Evolutionary conservation across 139 green algal species (phyloP).

Genomic region (Coelastrella sp.): DNA sequence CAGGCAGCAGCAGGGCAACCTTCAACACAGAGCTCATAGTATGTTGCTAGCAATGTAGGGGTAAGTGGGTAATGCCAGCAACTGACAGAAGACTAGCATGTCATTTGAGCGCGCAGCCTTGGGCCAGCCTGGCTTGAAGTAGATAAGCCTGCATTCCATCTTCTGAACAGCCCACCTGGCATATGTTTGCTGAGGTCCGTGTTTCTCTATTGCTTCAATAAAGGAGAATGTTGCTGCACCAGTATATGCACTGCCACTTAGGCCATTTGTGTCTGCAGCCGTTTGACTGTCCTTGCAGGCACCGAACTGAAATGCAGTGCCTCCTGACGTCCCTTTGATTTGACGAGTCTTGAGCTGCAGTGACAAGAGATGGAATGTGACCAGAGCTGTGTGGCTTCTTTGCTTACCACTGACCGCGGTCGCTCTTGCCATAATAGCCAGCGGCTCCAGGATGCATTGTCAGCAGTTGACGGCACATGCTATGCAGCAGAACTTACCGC

Average conservation of each 20-base stretch:
- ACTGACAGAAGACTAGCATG: too few species aligned
- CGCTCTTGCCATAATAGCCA: neutral
- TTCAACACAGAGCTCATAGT: neutral
- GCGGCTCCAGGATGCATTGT: neutral
- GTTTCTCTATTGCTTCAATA: conserved; percentile 41
- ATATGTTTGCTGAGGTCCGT: conserved; percentile 45
- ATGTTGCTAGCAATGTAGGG: neutral
- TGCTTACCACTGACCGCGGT: too few species aligned
- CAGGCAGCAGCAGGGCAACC: neutral
- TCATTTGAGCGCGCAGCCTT: too few species aligned
- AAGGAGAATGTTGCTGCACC: conserved; percentile 44
- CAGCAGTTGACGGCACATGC: neutral
- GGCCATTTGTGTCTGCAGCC: conserved; percentile 64
- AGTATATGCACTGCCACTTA: conserved; percentile 71
- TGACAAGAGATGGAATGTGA: neutral
- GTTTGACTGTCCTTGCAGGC: conserved; percentile 46
- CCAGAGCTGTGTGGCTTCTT: too few species aligned
- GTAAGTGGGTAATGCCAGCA: too few species aligned
- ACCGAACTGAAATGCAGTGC: conserved; percentile 46
- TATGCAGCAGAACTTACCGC: too few species aligned
- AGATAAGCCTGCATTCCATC: too few species aligned
- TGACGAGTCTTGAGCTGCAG: conserved; percentile 29
- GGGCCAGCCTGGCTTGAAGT: too few species aligned
- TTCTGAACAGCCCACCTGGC: conserved; percentile 3
- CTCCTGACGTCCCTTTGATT: conserved; percentile 32